These are phyloP conservation scores for Stropharia rugosoannulata DNA, from an alignment of 768 basidiomycete species.

Conservation along the genomic window DNA sequence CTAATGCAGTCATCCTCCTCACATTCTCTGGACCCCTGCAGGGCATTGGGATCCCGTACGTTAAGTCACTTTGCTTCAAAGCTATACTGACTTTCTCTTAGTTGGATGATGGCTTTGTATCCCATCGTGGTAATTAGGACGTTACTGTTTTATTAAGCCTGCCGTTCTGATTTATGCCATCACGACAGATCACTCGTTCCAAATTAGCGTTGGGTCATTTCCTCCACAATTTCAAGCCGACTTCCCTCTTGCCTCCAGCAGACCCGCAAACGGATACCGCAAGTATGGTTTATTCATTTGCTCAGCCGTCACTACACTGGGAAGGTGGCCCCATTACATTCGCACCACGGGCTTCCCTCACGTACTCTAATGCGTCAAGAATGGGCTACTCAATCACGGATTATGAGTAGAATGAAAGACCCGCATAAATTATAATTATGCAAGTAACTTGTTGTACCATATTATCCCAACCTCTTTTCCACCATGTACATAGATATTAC, in stretches of 20 bases:
- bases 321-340: constrained; percentile 13
- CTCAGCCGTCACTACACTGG: not conserved
- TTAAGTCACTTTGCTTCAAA: not conserved
- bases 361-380: constrained; percentile 3
- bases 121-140: constrained; percentile 10
- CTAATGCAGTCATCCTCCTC: constrained; percentile 13
- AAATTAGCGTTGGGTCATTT: constrained; percentile 17
- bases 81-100: not conserved
- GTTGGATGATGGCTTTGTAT: constrained; percentile 18
- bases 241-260: not conserved
- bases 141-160: not conserved
- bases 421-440: too few species aligned
- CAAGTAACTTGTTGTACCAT: too few species aligned
- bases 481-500: not conserved
- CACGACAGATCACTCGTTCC: constrained; percentile 9
- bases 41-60: constrained; percentile 15
- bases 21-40: constrained; percentile 14
- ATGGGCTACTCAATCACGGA: constrained; percentile 11
- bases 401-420: not conserved
- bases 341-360: constrained; percentile 10
- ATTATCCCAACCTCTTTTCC: too few species aligned
- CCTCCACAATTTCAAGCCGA: constrained; percentile 5
- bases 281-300: not conserved
- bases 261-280: not conserved
- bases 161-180: not conserved